Base-by-base conservation (phyloP, 2,329 filamentous ascomycete genomes). In the Achaetomium macrosporum region DNA sequence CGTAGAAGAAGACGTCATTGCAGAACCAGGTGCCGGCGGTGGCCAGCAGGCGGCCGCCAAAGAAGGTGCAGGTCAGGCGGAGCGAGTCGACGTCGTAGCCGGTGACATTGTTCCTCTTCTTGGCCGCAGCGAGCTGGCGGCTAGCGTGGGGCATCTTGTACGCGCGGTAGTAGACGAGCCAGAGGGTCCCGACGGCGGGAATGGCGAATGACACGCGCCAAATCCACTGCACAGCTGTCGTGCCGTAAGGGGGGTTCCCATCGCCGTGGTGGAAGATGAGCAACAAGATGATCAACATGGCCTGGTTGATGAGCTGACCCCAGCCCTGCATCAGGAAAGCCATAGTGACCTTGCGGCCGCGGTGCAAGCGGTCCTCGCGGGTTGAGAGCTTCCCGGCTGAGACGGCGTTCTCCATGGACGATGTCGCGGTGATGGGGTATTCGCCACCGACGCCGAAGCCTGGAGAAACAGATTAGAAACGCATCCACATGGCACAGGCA, bases 1-100 rank as follows among this genome's bases (percentile, higher is more conserved):
- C 92, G 75, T 97, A 97, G 77, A 97, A 97, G 79, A 97, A 96
- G 61, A 97, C 87, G 66, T 97, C 92, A 71, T 97, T 97, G 74
- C 85, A 88, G 72, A 92, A 97, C 92, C 92, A 97, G 35, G 84
- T 82, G 52, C 88, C 88, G 11, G 91, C 84, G 17, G 92, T 96
- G 46, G 92, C 92, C 17, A 96, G 66, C 20, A 97, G 73, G 61
- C 92, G 90, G 48, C 87, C 86, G 44, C 90, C 90, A 61, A 96
- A 97, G 74, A 95, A 83, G 53, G 73, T 80, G 71, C 91, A 82
- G 42, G 89, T 92, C 64, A 89, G 75, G 61, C 80, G 81, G 50
- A 97, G 78, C 29, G 92, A 95, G 63, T 85, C 74, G n/a, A 88
- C 75, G 65, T 97, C 92, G 75, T 97, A 97, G 53, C 92, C 92